These are phyloP conservation scores for Thamnidium elegans DNA, from an alignment of 192 early-diverging fungal species.

Conservation along the genomic window DNA sequence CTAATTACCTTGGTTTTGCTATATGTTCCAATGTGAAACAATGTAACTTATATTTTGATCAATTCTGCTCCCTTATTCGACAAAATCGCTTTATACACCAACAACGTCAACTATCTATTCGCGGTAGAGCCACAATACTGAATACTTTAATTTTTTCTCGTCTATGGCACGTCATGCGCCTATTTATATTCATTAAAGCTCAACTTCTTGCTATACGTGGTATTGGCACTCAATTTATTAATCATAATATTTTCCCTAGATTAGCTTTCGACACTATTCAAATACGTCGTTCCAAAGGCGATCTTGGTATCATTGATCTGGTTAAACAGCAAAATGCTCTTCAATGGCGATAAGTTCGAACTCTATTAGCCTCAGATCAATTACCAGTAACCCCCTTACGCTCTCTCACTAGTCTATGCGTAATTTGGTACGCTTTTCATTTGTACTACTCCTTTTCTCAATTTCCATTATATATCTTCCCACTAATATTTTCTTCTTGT, in stretches of 20 bases:
- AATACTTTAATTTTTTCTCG: slow-evolving; percentile 8
- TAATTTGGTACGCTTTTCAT: background rate
- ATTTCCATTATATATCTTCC: background rate
- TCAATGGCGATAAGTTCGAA: background rate
- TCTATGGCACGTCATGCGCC: slow-evolving; percentile 15
- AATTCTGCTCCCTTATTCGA: background rate
- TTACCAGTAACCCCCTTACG: background rate
- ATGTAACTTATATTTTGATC: background rate
- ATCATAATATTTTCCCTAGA: no score
- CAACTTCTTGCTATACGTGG: background rate
- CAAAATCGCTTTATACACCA: background rate
- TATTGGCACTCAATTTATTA: background rate
- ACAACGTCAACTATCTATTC: background rate
- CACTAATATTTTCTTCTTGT: background rate
- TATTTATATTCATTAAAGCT: background rate
- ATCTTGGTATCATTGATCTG: background rate
- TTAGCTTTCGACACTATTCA: background rate
- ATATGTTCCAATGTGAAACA: background rate
- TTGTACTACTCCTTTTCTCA: background rate
- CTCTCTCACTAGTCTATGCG: background rate
- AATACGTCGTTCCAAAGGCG: background rate
- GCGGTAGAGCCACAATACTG: background rate
- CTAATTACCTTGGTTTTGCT: slow-evolving; percentile 7
- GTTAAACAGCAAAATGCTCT: background rate
- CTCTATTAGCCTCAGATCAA: background rate